Conservation (phyloP, 352 stramenopile species). For the Aphanomyces stellatus region DNA sequence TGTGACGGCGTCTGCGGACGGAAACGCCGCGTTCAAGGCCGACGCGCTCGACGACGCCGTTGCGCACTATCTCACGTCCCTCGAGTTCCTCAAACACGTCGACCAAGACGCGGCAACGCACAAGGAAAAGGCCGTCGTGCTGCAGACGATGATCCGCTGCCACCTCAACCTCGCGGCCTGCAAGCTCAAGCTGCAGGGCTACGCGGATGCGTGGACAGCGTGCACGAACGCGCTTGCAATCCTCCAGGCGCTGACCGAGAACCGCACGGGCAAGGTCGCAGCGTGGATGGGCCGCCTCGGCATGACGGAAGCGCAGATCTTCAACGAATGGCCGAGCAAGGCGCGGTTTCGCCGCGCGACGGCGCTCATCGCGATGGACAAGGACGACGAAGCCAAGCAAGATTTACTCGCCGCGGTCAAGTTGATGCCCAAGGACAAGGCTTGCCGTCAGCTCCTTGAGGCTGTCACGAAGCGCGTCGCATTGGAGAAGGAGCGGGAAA, state of each 20-base stretch:
- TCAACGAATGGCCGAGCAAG: constrained; percentile 81
- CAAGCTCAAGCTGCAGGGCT: constrained; percentile 67
- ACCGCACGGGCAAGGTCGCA: constrained; percentile 69
- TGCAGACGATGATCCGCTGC: constrained; percentile 85
- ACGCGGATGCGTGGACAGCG: constrained; percentile 61
- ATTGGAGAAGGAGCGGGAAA: constrained; percentile 70
- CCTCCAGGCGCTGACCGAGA: constrained; percentile 61
- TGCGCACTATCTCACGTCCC: constrained; percentile 60
- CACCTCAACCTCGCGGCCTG: constrained; percentile 80
- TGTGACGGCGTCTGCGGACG: constrained; percentile 50
- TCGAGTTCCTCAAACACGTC: constrained; percentile 66
- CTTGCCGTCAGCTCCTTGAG: constrained; percentile 64
- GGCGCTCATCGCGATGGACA: constrained; percentile 62
- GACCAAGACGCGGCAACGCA: constrained; percentile 66
- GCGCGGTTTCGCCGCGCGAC: constrained; percentile 76
- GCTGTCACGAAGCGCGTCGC: constrained; percentile 56
- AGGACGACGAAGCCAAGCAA: constrained; percentile 60
- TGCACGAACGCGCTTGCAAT: constrained; percentile 79
- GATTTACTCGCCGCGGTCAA: constrained; percentile 71
- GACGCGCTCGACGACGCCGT: constrained; percentile 56
- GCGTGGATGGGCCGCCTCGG: constrained; percentile 78
- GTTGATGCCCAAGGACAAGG: constrained; percentile 75
- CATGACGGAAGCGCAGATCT: constrained; percentile 68
- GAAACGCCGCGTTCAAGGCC: constrained; percentile 62
- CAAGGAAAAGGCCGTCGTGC: constrained; percentile 79